phyloP scores from a whole-genome alignment of 164 flowering plant species.

The Magnolia officinalis region DNA sequence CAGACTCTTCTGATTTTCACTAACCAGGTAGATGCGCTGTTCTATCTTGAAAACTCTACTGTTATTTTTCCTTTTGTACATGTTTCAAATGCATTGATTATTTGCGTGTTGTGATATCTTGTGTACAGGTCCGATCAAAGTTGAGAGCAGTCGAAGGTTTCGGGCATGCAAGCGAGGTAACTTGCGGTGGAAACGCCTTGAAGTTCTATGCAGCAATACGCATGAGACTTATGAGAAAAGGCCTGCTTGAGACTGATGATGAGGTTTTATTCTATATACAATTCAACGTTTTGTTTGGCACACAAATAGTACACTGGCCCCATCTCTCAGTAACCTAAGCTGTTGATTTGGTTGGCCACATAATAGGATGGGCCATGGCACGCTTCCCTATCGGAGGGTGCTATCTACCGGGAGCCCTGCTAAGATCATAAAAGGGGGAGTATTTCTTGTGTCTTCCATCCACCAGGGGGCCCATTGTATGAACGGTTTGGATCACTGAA shows the following conservation, averaged over 20 bases:
- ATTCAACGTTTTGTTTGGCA: background rate
- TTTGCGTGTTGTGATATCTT: background rate
- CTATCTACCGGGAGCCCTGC: no score
- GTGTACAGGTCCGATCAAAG: slow-evolving; percentile 47
- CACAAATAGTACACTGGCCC: background rate
- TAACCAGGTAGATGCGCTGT: slow-evolving; percentile 57
- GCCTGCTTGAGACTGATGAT: slow-evolving; percentile 45
- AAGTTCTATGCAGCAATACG: slow-evolving; percentile 77
- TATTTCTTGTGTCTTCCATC: no score
- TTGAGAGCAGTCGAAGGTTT: slow-evolving; percentile 28
- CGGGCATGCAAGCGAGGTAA: slow-evolving; percentile 44
- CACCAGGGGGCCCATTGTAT: no score
- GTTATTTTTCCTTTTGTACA: background rate
- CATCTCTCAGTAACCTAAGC: no score
- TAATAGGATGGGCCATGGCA: no score
- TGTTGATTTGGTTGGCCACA: no score
- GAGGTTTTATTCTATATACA: slow-evolving; percentile 34
- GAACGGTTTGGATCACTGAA: no score
- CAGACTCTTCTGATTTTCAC: slow-evolving; percentile 64
- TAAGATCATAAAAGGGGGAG: no score
- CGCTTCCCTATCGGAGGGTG: no score
- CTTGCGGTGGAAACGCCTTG: slow-evolving; percentile 86
- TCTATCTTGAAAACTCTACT: background rate
- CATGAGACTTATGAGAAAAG: slow-evolving; percentile 48
- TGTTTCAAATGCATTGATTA: background rate